Percentiles rank a stretch among this genome's conserved stretches.
These are phyloP conservation scores for Ceratobasidium sp. DNA, from an alignment of 1,284 basidiomycete species.

Conservation along the genomic window DNA sequence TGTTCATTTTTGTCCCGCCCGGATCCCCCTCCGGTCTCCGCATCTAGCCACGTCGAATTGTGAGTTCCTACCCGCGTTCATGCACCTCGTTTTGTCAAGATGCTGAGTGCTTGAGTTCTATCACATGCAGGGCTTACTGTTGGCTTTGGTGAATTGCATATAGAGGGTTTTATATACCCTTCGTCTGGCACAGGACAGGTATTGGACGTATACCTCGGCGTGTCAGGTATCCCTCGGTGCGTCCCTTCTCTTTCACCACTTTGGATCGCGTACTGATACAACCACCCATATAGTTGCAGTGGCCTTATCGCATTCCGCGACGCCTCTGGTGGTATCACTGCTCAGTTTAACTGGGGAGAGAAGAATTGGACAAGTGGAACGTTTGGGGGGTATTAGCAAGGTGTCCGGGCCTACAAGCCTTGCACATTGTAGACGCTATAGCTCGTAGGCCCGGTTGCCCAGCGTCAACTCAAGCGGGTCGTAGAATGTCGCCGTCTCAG, in stretches of 20 bases:
- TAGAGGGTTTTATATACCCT: background rate
- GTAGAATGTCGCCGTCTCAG: background rate
- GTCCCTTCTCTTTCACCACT: background rate
- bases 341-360: conserved; percentile 16
- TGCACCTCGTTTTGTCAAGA: too few relatives aligned
- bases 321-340: background rate
- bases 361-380: conserved; percentile 15
- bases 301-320: conserved; percentile 9
- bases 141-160: background rate
- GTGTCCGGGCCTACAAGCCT: background rate
- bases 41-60: background rate
- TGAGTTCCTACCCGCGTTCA: background rate
- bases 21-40: too few relatives aligned
- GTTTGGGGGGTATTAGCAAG: background rate
- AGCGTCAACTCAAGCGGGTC: background rate
- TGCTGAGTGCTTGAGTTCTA: background rate
- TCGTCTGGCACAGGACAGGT: conserved; percentile 2
- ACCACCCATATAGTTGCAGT: conserved; percentile 15
- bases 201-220: conserved; percentile 1
- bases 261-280: background rate
- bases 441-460: background rate
- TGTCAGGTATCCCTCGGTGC: conserved; percentile 12
- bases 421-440: background rate
- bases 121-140: conserved; percentile 11
- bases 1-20: too few relatives aligned